Percentiles rank a stretch among this genome's conserved stretches.
Conservation (phyloP, 2,329 filamentous ascomycete genomes). For the Cytospora chrysosperma region DNA sequence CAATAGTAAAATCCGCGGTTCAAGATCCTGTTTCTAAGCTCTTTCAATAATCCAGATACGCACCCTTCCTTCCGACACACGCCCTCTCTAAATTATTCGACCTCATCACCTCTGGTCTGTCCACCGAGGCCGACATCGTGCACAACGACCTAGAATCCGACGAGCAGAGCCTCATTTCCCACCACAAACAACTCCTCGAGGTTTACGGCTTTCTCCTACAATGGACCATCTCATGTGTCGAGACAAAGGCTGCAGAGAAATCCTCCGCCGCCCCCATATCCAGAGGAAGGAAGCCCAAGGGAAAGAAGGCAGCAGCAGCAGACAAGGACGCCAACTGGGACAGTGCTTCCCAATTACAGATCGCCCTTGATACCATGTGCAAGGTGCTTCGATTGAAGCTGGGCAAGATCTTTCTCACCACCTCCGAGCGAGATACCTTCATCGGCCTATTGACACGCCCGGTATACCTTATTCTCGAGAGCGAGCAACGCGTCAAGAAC, state of each 20-base stretch:
- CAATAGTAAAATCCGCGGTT: slow-evolving; percentile 26
- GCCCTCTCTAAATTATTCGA: slow-evolving; percentile 92
- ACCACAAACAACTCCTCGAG: slow-evolving; percentile 90
- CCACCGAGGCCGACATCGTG: slow-evolving; percentile 80
- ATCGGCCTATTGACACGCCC: slow-evolving; percentile 88
- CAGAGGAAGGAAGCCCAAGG: slow-evolving; percentile 71
- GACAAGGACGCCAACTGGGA: slow-evolving; percentile 81
- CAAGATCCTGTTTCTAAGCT: slow-evolving; percentile 60
- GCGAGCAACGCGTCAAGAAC: slow-evolving; percentile 86
- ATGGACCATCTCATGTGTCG: slow-evolving; percentile 93
- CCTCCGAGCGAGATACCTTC: slow-evolving; percentile 93
- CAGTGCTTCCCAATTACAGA: slow-evolving; percentile 81
- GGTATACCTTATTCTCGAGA: slow-evolving; percentile 91
- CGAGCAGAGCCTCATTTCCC: slow-evolving; percentile 80
- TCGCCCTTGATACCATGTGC: slow-evolving; percentile 89
- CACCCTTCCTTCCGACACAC: slow-evolving; percentile 74
- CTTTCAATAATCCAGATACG: slow-evolving; percentile 70
- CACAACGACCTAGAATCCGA: slow-evolving; percentile 86
- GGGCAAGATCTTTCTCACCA: slow-evolving; percentile 90
- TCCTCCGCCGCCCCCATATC: slow-evolving; percentile 68
- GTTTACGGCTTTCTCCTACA: slow-evolving; percentile 92
- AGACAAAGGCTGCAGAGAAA: slow-evolving; percentile 91
- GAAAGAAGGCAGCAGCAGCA: slow-evolving; percentile 62
- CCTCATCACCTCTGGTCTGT: slow-evolving; percentile 80
- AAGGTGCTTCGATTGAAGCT: slow-evolving; percentile 93